phyloP scores from a whole-genome alignment of 2,329 filamentous ascomycete genomes.

The Juglanconis juglandina region DNA sequence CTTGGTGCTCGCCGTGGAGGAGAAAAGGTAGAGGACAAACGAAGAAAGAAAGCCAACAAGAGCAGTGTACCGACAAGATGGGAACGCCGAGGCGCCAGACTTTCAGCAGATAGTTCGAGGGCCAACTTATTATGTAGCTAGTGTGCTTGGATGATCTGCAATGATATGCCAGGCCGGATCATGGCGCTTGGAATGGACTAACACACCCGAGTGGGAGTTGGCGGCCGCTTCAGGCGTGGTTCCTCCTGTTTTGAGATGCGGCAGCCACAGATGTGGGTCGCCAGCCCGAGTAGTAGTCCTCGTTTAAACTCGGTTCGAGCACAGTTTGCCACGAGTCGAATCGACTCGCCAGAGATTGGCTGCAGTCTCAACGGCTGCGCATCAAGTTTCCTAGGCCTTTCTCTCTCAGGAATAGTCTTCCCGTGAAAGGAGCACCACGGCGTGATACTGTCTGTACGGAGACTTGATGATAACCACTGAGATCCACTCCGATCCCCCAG shows the following conservation, averaged over 20 bases:
- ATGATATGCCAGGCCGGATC: neutral
- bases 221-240: constrained; percentile 7
- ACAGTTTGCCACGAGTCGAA: neutral
- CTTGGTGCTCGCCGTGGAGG: constrained; percentile 26
- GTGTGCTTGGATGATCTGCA: neutral
- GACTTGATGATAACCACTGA: neutral
- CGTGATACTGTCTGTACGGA: too few species aligned
- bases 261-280: neutral
- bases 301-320: neutral
- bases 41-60: constrained; percentile 9
- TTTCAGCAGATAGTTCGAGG: neutral
- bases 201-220: constrained; percentile 4
- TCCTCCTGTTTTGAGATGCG: constrained; percentile 1
- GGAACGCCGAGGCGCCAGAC: neutral
- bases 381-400: neutral
- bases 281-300: neutral
- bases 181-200: neutral
- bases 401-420: too few species aligned
- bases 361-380: neutral
- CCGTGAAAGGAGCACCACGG: too few species aligned
- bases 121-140: constrained; percentile 1
- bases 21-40: constrained; percentile 19
- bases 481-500: neutral
- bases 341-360: neutral
- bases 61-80: neutral